A percentile compares a stretch with the other conserved stretches of the same genome.
phyloP scores from a whole-genome alignment of 2,329 filamentous ascomycete genomes.

The Diaporthe sp. region DNA sequence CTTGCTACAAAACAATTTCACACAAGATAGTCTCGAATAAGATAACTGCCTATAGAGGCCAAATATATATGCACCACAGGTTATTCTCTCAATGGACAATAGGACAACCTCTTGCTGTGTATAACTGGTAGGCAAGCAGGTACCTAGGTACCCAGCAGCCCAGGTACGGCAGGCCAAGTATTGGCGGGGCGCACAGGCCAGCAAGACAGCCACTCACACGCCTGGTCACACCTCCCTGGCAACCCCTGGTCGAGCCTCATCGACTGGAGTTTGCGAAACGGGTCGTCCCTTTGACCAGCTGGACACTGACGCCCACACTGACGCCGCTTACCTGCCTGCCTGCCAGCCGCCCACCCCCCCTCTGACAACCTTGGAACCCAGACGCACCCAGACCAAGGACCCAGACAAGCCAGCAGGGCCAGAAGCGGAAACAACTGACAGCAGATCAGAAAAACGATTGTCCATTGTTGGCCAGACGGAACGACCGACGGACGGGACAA shows the following conservation, averaged over 20 bases:
- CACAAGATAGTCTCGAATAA: too few species aligned
- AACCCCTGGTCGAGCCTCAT: constrained; percentile 20
- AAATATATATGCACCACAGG: too few species aligned
- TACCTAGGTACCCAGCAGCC: too few species aligned
- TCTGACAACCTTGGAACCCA: background rate
- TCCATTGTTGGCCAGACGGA: constrained; percentile 19
- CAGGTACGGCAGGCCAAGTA: background rate
- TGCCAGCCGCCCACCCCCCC: background rate
- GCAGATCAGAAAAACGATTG: constrained; percentile 19
- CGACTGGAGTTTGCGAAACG: constrained; percentile 15
- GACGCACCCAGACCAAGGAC: background rate
- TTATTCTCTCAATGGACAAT: too few species aligned
- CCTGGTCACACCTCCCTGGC: constrained; percentile 7
- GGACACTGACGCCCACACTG: background rate
- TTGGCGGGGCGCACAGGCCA: background rate
- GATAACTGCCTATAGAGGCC: too few species aligned
- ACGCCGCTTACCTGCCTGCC: background rate
- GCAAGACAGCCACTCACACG: background rate
- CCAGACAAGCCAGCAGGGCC: background rate
- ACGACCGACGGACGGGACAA: background rate
- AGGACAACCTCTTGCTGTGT: too few species aligned
- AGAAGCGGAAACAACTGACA: constrained; percentile 21
- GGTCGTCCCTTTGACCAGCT: constrained; percentile 21
- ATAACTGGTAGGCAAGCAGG: too few species aligned
- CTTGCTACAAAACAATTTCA: too few species aligned